Evolutionary conservation across 768 basidiomycete genomes (phyloP).

Genomic region (Xerocomus spinulosus): DNA sequence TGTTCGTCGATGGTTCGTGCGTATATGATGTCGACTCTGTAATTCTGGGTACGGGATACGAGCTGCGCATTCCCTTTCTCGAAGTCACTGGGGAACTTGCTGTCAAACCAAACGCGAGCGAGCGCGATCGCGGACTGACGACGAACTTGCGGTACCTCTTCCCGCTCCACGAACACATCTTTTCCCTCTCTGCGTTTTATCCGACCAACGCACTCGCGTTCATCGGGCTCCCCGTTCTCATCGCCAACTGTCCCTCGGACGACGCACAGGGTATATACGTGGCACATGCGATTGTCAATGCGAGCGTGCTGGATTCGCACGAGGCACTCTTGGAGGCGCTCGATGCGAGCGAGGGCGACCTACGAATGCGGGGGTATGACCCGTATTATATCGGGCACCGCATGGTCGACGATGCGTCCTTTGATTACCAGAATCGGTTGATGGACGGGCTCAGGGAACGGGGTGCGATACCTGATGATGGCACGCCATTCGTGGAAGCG

Average conservation of each 20-base stretch:
- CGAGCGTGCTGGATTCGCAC: slow-evolving; percentile 38
- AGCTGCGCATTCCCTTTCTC: slow-evolving; percentile 49
- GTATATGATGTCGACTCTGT: slow-evolving; percentile 41
- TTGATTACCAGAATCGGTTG: slow-evolving; percentile 40
- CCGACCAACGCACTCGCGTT: slow-evolving; percentile 53
- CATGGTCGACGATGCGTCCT: slow-evolving; percentile 10
- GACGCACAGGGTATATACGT: slow-evolving; percentile 44
- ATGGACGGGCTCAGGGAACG: slow-evolving; percentile 10
- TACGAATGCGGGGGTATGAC: slow-evolving; percentile 38
- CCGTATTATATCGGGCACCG: slow-evolving; percentile 47
- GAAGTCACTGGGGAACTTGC: slow-evolving; percentile 22
- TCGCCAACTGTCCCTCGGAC: slow-evolving; percentile 35
- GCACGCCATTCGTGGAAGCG: slow-evolving; percentile 43
- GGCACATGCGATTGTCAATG: slow-evolving; percentile 42
- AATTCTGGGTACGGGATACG: slow-evolving; percentile 54
- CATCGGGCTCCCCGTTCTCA: slow-evolving; percentile 47
- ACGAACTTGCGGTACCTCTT: slow-evolving; percentile 53
- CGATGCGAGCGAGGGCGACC: slow-evolving; percentile 15
- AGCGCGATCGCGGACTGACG: slow-evolving; percentile 28
- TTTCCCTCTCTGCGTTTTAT: slow-evolving; percentile 43
- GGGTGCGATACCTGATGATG: slow-evolving; percentile 25
- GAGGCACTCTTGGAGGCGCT: slow-evolving; percentile 6
- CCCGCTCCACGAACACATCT: slow-evolving; percentile 50
- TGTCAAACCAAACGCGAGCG: slow-evolving; percentile 15
- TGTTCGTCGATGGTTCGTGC: slow-evolving; percentile 45